Percentiles rank a stretch among this genome's conserved stretches.
Conservation (phyloP, 805 yeast genomes). For the Hermanozyma aechmeae region DNA sequence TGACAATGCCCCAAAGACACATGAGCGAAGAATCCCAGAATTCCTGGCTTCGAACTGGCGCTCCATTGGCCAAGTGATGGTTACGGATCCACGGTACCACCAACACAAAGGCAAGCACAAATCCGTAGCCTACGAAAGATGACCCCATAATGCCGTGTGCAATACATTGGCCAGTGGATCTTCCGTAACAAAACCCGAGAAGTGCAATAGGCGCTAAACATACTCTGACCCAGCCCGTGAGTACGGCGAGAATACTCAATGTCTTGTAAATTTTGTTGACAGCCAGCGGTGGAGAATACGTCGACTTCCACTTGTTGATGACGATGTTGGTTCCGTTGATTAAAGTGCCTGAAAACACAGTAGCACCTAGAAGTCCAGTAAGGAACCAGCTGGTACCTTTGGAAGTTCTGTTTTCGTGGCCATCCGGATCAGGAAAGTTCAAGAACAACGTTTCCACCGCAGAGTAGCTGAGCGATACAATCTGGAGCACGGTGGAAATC, state of each 20-base stretch:
- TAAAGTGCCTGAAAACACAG: conserved; percentile 46
- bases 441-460: conserved; percentile 48
- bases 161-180: conserved; percentile 86
- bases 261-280: conserved; percentile 22
- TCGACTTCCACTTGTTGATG: conserved; percentile 14
- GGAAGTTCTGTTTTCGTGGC: conserved; percentile 60
- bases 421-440: conserved; percentile 53
- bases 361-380: conserved; percentile 33
- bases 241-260: conserved; percentile 35
- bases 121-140: conserved; percentile 75
- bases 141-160: conserved; percentile 98
- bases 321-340: conserved; percentile 43
- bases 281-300: background rate
- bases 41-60: conserved; percentile 54
- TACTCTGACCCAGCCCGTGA: conserved; percentile 71
- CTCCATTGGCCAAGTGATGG: conserved; percentile 17
- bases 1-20: conserved; percentile 85
- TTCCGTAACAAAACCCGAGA: conserved; percentile 79
- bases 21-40: conserved; percentile 74
- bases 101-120: conserved; percentile 55
- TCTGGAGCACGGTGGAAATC: conserved; percentile 8
- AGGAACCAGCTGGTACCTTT: conserved; percentile 63
- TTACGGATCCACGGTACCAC: conserved; percentile 68
- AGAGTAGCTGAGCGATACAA: conserved; percentile 28
- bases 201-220: conserved; percentile 77